Conservation (phyloP, 352 stramenopile genomes). For the Globisporangium lucens region DNA sequence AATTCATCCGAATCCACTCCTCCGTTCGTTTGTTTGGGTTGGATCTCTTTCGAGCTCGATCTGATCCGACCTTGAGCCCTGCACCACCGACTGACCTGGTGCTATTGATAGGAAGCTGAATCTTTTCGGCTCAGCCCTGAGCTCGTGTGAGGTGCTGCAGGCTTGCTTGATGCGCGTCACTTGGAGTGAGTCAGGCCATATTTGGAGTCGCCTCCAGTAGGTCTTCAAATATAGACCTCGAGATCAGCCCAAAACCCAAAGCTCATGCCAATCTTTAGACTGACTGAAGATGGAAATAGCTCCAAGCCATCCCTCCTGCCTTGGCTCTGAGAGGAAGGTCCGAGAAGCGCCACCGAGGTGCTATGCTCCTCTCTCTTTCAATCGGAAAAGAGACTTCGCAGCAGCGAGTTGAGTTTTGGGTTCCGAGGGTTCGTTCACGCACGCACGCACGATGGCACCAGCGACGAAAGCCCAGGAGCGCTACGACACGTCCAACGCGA, state of each 20-base stretch:
- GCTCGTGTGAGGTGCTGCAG: background rate
- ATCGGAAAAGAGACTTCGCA: constrained; percentile 6
- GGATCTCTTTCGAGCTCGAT: too few relatives aligned
- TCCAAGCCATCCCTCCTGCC: background rate
- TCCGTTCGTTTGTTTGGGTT: too few relatives aligned
- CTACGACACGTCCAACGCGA: constrained; percentile 19
- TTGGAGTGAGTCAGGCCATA: background rate
- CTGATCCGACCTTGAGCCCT: too few relatives aligned
- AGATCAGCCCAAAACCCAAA: too few relatives aligned
- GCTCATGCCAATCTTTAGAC: background rate
- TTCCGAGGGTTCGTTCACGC: background rate
- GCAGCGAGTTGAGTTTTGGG: background rate
- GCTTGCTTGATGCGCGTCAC: constrained; percentile 1
- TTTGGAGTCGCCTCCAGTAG: background rate
- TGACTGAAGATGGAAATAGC: background rate
- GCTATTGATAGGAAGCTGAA: background rate
- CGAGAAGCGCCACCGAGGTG: background rate
- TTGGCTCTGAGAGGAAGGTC: background rate
- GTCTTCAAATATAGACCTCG: background rate
- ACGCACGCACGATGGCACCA: constrained; percentile 1
- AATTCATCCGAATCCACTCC: too few relatives aligned
- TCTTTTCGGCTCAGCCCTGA: background rate
- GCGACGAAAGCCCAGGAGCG: constrained; percentile 8
- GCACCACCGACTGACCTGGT: too few relatives aligned
- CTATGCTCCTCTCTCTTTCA: constrained; percentile 1